Base-by-base conservation (phyloP, 2,329 filamentous ascomycete genomes). In the Hymenoscyphus linearis region DNA sequence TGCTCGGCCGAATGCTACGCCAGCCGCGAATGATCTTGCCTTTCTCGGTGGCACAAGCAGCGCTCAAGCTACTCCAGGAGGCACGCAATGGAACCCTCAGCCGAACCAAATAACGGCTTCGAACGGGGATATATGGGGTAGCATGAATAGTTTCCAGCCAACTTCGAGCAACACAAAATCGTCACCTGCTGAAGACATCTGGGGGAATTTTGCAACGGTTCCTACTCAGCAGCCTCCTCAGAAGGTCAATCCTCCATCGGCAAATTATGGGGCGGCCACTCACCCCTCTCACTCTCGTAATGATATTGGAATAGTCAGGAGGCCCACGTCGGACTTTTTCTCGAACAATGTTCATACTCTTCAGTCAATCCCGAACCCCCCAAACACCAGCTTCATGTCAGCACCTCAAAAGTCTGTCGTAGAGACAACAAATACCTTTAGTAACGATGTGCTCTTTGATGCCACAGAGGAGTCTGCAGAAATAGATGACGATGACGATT, bases 401-500 rank as follows among this genome's bases (percentile, higher is more conserved):
- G 16, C 59, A 57, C 52, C 62, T 57, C 59, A 60, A 22, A 31
- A 59, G n/a, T 10, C 40, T 6, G 6, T 18, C n/a, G 40, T 18
- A 47, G 4, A 47, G 12, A 47, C 18, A 47, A 22, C 9, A n/a
- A 25, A 47, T 47, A 22, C 40, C 18, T 47, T 22, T 12, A 47
- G 9, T 12, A 47, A 64, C 40, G 71, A 74, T 14, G 63, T 74
- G 16, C 55, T 74, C 7, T 74, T 74, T 60, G 73, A 74, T 66
- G 71, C 71, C 40, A 66, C 76, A 12, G 77, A 76, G 6, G 75
- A 76, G n/a, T 56, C 64, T 5, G 62, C 68, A 35, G 69, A 67
- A n/a, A 58, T 64, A 25, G 74, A 76, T 5, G 82, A 82, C 2
- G 82, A 85, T 7, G 85, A 87, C 59, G 85, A 87, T 68, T 89